phyloP scores from a whole-genome alignment of 129 eudicot genomes.

The Chrysanthemum makinoi region DNA sequence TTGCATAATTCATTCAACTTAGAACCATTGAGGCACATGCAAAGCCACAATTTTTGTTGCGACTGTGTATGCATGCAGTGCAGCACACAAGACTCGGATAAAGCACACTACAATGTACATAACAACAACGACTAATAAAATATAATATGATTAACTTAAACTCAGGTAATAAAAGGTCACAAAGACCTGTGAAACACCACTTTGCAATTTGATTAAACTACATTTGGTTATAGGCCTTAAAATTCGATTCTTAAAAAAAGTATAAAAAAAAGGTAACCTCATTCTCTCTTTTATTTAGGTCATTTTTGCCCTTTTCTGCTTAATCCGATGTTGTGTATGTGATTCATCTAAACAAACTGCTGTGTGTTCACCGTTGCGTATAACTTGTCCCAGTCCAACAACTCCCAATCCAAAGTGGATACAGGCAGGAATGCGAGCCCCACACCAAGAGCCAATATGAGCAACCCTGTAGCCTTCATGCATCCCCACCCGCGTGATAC shows the following conservation, averaged over 20 bases:
- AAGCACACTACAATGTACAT: too few species aligned
- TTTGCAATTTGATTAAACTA: too few species aligned
- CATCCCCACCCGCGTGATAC: constrained; percentile 67
- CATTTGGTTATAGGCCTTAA: too few species aligned
- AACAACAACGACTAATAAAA: too few species aligned
- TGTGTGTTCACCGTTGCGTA: constrained; percentile 42
- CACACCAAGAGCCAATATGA: constrained; percentile 40
- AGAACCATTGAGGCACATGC: too few species aligned
- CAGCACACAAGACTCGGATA: too few species aligned
- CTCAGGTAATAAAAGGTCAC: constrained; percentile 5
- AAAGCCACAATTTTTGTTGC: too few species aligned
- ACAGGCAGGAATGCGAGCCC: constrained; percentile 52
- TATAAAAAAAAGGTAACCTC: constrained; percentile 16
- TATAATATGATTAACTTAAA: background rate
- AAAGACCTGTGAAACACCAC: background rate
- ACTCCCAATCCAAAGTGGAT: constrained; percentile 34
- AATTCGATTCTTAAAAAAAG: background rate
- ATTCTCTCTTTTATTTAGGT: constrained; percentile 19
- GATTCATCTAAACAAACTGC: constrained; percentile 30
- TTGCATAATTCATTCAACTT: too few species aligned
- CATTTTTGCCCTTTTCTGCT: constrained; percentile 16
- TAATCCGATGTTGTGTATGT: constrained; percentile 6
- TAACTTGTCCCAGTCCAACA: constrained; percentile 56
- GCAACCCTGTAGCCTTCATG: constrained; percentile 49
- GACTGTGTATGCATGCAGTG: too few species aligned